Evolutionary conservation across 257 asterid species (phyloP), one percentile per base, ranked within the genome.

Genomic region (Mentha longifolia): DNA sequence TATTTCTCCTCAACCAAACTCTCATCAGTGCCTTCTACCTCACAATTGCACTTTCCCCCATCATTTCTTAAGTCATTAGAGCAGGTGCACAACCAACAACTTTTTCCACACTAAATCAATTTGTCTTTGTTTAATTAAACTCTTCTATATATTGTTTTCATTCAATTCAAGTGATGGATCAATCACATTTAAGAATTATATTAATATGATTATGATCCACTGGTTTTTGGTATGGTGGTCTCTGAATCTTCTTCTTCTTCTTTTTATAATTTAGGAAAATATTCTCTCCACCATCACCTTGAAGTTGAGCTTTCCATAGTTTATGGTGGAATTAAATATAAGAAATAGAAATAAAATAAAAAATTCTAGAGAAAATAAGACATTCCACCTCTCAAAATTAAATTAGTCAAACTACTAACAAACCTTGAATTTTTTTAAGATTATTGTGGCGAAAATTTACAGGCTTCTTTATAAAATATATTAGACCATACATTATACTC

Each of bases 1-100:
- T 76, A 67, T 79, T 67, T 15, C 49, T 4, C 65, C 39, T 54
- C 63, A 79, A 75, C 83, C 54, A 74, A 79, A 52, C 10, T 6
- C 10, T 11, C 33, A 3, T 33, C 3, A 67, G 35, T 68, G 74
- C 59, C 74, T 68, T 67, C 37, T 67, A 49, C 81, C 77, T 73
- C 73, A 67, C 42, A 49, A 52, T 66, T 70, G 31, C 47, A 54
- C 57, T 42, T 68, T 59, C 20, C 19, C 47, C 74, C 33, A 74
- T 28, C 61, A 70, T 35, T 66, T 52, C 46, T 47, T 12, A 39
- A 72, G 74, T 70, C 68, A 55, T 57, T 67, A 76, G 79, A 63
- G 73, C 68, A 67, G 79, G 74, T 78, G 73, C 10, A 31, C 66
- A 47, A 22, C 30, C 33, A 47, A 67, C 42, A 58, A 4, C 30